A percentile compares a stretch with the other conserved stretches of the same genome.
These are phyloP conservation scores for Haplographium delicatum DNA, from an alignment of 495 filamentous ascomycete species.

Conservation along the genomic window DNA sequence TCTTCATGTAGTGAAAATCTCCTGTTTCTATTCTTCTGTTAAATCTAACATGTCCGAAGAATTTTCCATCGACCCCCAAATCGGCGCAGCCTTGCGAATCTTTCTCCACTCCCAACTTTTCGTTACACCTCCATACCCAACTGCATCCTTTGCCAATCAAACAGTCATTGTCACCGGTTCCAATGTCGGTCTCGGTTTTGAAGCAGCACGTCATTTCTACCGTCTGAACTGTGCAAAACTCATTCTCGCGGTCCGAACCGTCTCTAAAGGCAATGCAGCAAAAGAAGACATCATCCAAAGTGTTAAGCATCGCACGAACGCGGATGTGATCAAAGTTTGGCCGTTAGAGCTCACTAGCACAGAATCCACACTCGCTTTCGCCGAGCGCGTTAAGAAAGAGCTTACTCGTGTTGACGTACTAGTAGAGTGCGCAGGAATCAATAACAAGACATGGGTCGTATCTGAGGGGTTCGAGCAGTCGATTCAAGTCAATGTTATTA, in stretches of 20 bases:
- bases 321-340: slow-evolving; percentile 46
- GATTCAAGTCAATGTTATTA: slow-evolving; percentile 17
- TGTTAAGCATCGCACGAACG: not conserved
- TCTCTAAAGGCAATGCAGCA: slow-evolving; percentile 32
- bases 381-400: not conserved
- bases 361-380: slow-evolving; percentile 18
- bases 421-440: slow-evolving; percentile 11
- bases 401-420: slow-evolving; percentile 7
- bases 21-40: too few species aligned
- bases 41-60: too few species aligned
- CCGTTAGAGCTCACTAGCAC: slow-evolving; percentile 42
- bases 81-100: too few species aligned
- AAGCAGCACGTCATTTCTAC: slow-evolving; percentile 38
- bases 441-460: not conserved
- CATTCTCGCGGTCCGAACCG: slow-evolving; percentile 40
- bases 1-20: too few species aligned
- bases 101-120: too few species aligned
- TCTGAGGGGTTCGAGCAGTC: slow-evolving; percentile 2
- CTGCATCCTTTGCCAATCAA: slow-evolving; percentile 21
- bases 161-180: slow-evolving; percentile 48
- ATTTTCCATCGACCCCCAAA: too few species aligned
- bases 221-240: slow-evolving; percentile 33
- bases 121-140: not conserved
- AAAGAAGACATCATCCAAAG: slow-evolving; percentile 9
- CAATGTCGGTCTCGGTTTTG: slow-evolving; percentile 49